These are phyloP conservation scores for Hemileia vastatrix DNA, from an alignment of 1,284 basidiomycete species.

Conservation along the genomic window DNA sequence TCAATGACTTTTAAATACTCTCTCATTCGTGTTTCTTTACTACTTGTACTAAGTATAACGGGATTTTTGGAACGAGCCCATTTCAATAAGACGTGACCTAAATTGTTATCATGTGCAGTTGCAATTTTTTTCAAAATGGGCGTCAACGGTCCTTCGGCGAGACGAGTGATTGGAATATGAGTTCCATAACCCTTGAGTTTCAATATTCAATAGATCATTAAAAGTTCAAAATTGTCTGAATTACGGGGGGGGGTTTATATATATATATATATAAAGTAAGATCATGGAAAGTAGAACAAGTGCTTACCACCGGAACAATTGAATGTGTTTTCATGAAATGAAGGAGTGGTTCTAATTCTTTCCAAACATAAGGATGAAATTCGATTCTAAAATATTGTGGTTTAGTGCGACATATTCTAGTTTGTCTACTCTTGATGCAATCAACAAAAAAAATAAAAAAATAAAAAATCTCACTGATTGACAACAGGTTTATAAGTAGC, in stretches of 20 bases:
- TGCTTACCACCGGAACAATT: slow-evolving; percentile 3
- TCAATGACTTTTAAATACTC: slow-evolving; percentile 1
- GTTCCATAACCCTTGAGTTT: slow-evolving; percentile 5
- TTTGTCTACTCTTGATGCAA: background rate
- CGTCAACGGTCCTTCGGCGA: slow-evolving; percentile 7
- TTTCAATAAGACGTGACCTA: slow-evolving; percentile 11
- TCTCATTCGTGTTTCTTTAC: slow-evolving; percentile 8
- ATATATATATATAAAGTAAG: background rate
- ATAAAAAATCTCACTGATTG: slow-evolving; percentile 6
- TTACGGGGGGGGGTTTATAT: background rate
- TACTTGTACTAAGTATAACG: slow-evolving; percentile 4
- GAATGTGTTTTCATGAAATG: slow-evolving; percentile 9
- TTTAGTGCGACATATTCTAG: background rate
- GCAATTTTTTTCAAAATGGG: slow-evolving; percentile 9
- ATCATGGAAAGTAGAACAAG: background rate
- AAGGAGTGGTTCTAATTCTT: slow-evolving; percentile 11
- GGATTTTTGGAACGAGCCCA: slow-evolving; percentile 11
- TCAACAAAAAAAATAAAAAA: background rate
- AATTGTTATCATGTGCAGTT: background rate
- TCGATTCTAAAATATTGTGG: slow-evolving; percentile 8
- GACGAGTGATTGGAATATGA: slow-evolving; percentile 9
- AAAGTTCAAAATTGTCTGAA: background rate
- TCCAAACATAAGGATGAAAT: slow-evolving; percentile 22
- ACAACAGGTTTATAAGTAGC: slow-evolving; percentile 13
- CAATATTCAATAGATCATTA: background rate